phyloP scores from a whole-genome alignment of 345 rosid genomes.

The Populus tremula region DNA sequence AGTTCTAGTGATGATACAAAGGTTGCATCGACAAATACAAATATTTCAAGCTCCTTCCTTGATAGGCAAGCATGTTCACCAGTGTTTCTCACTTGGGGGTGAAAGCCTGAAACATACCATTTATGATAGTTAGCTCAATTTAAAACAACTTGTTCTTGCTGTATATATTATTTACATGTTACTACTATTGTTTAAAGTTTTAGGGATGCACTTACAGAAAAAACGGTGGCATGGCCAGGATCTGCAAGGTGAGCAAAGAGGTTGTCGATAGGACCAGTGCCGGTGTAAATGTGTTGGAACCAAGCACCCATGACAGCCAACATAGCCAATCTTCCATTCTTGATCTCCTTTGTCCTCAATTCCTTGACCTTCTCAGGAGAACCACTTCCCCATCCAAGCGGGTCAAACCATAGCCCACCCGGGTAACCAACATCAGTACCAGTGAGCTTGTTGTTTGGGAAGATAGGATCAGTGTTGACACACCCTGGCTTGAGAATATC shows the following conservation, averaged over 20 bases:
- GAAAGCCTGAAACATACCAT: constrained; percentile 53
- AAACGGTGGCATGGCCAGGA: constrained; percentile 93
- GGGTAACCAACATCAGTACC: constrained; percentile 98
- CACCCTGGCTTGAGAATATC: constrained; percentile 93
- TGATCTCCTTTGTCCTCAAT: constrained; percentile 90
- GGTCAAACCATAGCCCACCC: constrained; percentile 99
- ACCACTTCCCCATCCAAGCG: constrained; percentile 88
- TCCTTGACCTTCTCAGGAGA: constrained; percentile 84
- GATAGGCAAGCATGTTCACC: not conserved
- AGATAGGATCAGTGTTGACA: constrained; percentile 91
- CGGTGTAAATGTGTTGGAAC: constrained; percentile 98
- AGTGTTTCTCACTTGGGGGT: constrained; percentile 63
- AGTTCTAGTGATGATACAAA: constrained; percentile 20
- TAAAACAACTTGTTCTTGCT: not conserved
- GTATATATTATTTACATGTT: not conserved
- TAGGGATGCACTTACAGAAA: constrained; percentile 54
- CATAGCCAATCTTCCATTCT: constrained; percentile 95
- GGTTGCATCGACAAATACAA: constrained; percentile 22
- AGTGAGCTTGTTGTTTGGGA: constrained; percentile 95
- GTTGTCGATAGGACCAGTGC: constrained; percentile 95
- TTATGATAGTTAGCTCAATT: not conserved
- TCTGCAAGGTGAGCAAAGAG: constrained; percentile 95
- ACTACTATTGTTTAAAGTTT: not conserved
- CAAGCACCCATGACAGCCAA: constrained; percentile 99
- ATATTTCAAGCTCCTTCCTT: constrained; percentile 10